Conservation (phyloP, 306 rosid genomes). For the Cicer bijugum region DNA sequence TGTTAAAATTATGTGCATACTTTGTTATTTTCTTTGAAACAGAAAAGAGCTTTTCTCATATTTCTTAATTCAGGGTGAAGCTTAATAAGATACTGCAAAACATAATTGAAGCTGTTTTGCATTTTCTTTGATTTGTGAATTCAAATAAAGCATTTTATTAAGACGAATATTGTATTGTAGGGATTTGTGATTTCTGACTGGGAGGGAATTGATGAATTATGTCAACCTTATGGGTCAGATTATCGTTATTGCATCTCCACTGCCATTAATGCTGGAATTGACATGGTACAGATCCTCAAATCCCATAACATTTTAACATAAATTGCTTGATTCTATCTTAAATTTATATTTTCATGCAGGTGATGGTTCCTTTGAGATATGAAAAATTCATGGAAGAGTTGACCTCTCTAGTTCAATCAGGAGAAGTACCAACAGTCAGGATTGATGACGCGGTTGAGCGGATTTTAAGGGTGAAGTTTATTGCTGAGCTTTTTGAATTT, state of each 20-base stretch:
- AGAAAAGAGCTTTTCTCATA: neutral
- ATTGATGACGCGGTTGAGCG: conserved; percentile 79
- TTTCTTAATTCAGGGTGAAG: neutral
- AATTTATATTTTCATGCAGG: conserved; percentile 52
- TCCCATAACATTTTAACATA: neutral
- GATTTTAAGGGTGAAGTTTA: conserved; percentile 80
- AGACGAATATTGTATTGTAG: conserved; percentile 47
- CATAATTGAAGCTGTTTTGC: conserved; percentile 14
- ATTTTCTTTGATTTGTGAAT: conserved; percentile 25
- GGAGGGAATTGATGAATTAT: conserved; percentile 69
- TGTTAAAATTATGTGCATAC: conserved; percentile 2
- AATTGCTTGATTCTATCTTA: conserved; percentile 3
- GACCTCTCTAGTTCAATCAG: conserved; percentile 62
- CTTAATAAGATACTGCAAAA: neutral
- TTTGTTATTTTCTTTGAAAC: conserved; percentile 13
- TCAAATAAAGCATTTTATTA: conserved; percentile 14
- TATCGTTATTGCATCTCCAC: conserved; percentile 65
- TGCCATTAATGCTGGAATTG: conserved; percentile 75
- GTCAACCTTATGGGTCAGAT: conserved; percentile 59
- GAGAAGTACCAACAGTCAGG: conserved; percentile 63
- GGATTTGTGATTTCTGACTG: conserved; percentile 88
- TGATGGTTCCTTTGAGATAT: conserved; percentile 67
- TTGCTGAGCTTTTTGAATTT: conserved; percentile 70
- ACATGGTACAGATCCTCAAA: conserved; percentile 63
- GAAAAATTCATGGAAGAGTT: conserved; percentile 61